Conservation (phyloP, 2,329 filamentous ascomycete species). For the Aspergillus piperis region DNA sequence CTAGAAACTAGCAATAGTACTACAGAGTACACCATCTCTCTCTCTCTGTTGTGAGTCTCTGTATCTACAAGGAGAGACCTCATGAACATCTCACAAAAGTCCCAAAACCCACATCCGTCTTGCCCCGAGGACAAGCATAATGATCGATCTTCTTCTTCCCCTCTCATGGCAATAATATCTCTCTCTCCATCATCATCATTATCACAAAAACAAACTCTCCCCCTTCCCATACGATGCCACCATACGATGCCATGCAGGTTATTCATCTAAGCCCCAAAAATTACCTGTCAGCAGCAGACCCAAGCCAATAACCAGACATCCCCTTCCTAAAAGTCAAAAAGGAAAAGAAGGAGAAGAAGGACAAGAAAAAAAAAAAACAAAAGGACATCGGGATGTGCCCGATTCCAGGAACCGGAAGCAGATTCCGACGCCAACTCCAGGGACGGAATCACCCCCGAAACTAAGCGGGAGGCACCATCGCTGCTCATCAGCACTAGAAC, state of each 20-base stretch:
- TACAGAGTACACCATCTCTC: no score
- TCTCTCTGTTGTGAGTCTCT: no score
- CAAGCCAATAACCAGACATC: not conserved
- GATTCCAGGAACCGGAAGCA: conserved; percentile 3
- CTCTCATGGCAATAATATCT: not conserved
- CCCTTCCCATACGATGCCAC: no score
- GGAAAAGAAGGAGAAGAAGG: not conserved
- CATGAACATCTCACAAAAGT: not conserved
- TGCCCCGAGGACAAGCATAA: not conserved
- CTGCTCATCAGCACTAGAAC: not conserved
- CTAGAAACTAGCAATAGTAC: not conserved
- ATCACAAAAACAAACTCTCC: not conserved
- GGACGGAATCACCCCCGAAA: not conserved
- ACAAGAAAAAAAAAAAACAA: not conserved
- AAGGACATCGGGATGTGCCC: not conserved
- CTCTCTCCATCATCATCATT: not conserved
- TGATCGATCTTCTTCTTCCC: not conserved
- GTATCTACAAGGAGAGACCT: no score
- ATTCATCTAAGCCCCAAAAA: not conserved
- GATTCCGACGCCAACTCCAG: not conserved
- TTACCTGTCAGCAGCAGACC: not conserved
- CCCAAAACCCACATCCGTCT: not conserved
- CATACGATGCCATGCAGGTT: not conserved
- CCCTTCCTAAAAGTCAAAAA: not conserved
- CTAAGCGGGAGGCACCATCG: no score